phyloP scores from a whole-genome alignment of 2,329 filamentous ascomycete genomes.

The Shiraia bambusicola region DNA sequence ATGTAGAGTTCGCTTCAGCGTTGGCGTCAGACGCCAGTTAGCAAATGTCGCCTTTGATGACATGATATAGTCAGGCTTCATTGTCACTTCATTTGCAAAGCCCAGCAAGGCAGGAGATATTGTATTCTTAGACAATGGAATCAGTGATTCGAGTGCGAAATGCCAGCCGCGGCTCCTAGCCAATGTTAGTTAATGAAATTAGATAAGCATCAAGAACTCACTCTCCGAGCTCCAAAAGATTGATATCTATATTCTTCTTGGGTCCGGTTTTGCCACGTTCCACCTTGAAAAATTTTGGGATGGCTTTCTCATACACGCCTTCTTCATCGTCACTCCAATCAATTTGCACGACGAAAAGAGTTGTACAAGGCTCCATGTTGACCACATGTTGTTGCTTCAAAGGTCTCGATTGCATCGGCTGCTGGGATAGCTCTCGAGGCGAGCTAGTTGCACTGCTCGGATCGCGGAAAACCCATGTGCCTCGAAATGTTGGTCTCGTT shows the following conservation, averaged over 20 bases:
- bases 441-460: constrained; percentile 15
- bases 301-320: constrained; percentile 31
- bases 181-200: no score
- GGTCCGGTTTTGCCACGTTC: constrained; percentile 14
- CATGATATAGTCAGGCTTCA: constrained; percentile 19
- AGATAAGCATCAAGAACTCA: constrained; percentile 8
- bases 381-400: constrained; percentile 1
- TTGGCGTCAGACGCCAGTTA: constrained; percentile 19
- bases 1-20: constrained; percentile 13
- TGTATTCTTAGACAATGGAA: constrained; percentile 10
- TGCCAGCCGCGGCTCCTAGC: constrained; percentile 24
- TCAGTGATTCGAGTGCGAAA: constrained; percentile 30
- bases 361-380: neutral
- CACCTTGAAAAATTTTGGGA: constrained; percentile 24
- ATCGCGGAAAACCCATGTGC: constrained; percentile 33
- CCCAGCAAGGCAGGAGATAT: constrained; percentile 23
- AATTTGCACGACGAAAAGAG: constrained; percentile 28
- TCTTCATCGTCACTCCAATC: constrained; percentile 38
- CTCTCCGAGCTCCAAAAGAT: constrained; percentile 36
- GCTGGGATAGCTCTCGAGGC: constrained; percentile 6
- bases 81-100: constrained; percentile 25
- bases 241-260: constrained; percentile 33
- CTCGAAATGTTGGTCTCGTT: constrained; percentile 27
- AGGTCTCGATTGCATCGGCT: constrained; percentile 11
- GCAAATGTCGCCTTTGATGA: constrained; percentile 20